A percentile compares a stretch with the other conserved stretches of the same genome.
Evolutionary conservation across 139 green algal species (phyloP).

Genomic region (Pseudopediastrum boryanum): DNA sequence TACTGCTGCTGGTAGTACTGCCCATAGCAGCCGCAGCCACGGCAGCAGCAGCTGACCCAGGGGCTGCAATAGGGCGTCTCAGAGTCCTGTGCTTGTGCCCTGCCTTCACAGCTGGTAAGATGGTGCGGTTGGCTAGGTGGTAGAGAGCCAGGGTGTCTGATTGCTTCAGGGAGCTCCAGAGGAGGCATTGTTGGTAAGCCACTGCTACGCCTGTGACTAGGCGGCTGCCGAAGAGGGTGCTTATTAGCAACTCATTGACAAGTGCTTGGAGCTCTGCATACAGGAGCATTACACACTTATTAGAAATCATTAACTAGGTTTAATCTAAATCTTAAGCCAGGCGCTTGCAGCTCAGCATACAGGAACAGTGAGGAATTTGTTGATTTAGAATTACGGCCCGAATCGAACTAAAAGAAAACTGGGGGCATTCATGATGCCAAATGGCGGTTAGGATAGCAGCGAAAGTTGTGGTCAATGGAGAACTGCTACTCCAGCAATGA

Average conservation of each 20-base stretch:
- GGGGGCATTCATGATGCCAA: background rate
- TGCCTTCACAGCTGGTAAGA: conserved; percentile 17
- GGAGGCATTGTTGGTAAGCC: conserved; percentile 17
- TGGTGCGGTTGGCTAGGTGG: conserved; percentile 8
- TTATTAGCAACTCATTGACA: conserved; percentile 19
- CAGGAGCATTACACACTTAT: background rate
- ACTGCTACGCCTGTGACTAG: conserved; percentile 8
- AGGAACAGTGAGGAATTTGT: background rate
- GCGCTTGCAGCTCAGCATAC: too few species aligned
- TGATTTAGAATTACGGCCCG: background rate
- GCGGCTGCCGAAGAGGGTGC: background rate
- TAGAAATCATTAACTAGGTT: background rate
- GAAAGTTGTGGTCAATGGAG: too few species aligned
- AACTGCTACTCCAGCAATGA: too few species aligned
- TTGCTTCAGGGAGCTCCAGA: conserved; percentile 28
- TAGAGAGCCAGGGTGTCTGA: conserved; percentile 23
- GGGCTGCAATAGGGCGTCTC: background rate
- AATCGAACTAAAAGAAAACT: background rate
- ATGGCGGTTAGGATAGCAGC: too few species aligned
- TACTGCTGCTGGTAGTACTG: conserved; percentile 17
- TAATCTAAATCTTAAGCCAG: background rate
- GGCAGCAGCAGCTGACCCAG: background rate
- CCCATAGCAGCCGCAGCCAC: background rate
- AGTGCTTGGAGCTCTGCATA: conserved; percentile 21
- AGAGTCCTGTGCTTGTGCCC: conserved; percentile 18